These are phyloP conservation scores for Pythium dissimile DNA, from an alignment of 352 stramenopile genomes.

Conservation along the genomic window DNA sequence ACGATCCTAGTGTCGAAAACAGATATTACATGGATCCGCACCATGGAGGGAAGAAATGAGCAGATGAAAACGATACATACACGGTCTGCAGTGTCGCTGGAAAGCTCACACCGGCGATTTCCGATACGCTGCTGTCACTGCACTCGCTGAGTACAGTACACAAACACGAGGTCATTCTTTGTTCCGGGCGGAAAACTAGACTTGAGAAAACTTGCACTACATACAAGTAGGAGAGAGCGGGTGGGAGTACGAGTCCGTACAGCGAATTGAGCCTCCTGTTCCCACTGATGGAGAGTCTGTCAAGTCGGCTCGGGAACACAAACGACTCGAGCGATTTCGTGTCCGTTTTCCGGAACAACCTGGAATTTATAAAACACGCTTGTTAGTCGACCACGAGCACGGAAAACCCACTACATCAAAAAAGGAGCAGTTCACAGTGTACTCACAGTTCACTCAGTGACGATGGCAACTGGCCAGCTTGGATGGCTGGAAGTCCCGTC, in stretches of 20 bases:
- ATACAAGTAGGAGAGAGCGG: conserved; percentile 26
- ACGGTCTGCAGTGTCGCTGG: conserved; percentile 34
- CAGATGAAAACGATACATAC: conserved; percentile 16
- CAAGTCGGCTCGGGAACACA: conserved; percentile 16
- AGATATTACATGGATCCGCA: background rate
- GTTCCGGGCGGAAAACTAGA: background rate
- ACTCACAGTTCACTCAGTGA: conserved; percentile 6
- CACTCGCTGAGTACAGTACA: conserved; percentile 9
- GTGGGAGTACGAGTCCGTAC: conserved; percentile 37
- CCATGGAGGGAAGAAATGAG: background rate
- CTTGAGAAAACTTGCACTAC: background rate
- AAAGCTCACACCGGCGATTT: conserved; percentile 25
- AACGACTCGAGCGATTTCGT: conserved; percentile 11
- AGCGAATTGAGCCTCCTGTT: conserved; percentile 42
- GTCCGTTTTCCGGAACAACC: conserved; percentile 11
- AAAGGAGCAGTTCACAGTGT: conserved; percentile 13
- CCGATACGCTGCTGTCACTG: conserved; percentile 15
- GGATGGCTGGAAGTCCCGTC: conserved; percentile 10
- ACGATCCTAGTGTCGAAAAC: conserved; percentile 15
- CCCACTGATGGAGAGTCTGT: conserved; percentile 30
- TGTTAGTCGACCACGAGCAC: too few species aligned
- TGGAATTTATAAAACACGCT: conserved; percentile 4
- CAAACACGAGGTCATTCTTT: background rate
- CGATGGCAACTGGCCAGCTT: conserved; percentile 1
- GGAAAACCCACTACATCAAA: too few species aligned